Conservation (phyloP, 768 basidiomycete species). For the Xanthoconium stramineum region DNA sequence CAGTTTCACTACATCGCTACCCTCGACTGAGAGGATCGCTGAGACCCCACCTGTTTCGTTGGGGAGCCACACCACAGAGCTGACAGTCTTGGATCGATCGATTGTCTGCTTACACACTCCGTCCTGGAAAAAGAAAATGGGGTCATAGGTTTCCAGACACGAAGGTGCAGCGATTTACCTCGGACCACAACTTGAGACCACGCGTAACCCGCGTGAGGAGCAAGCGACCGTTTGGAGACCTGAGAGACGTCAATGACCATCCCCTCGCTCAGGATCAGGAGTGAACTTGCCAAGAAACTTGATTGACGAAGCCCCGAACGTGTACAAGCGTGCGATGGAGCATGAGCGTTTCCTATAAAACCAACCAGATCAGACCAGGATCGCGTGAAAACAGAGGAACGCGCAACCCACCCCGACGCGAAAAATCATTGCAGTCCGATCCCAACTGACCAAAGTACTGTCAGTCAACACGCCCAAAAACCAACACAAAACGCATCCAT, state of each 20-base stretch:
- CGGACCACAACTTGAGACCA: slow-evolving; percentile 51
- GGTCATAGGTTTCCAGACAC: background rate
- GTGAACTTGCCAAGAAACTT: slow-evolving; percentile 45
- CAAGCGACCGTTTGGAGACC: slow-evolving; percentile 46
- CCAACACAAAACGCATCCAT: background rate
- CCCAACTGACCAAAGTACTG: slow-evolving; percentile 36
- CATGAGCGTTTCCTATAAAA: slow-evolving; percentile 37
- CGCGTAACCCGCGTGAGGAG: slow-evolving; percentile 48
- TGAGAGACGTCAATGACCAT: slow-evolving; percentile 7
- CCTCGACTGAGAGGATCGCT: slow-evolving; percentile 53
- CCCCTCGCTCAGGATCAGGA: background rate
- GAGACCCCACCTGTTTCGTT: slow-evolving; percentile 39
- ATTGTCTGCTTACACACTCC: slow-evolving; percentile 50
- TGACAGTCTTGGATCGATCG: slow-evolving; percentile 41
- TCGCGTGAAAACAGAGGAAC: background rate
- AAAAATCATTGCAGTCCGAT: slow-evolving; percentile 47
- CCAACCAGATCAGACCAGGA: background rate
- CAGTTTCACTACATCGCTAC: slow-evolving; percentile 42
- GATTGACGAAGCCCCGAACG: slow-evolving; percentile 49
- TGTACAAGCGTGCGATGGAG: slow-evolving; percentile 47
- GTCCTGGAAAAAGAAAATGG: slow-evolving; percentile 29
- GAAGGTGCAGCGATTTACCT: slow-evolving; percentile 25
- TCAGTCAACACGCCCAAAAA: background rate
- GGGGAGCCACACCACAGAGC: slow-evolving; percentile 50
- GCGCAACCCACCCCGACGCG: slow-evolving; percentile 38